These are phyloP conservation scores for Mortierella sp. DNA, from an alignment of 371 early-diverging fungal genomes.

Conservation along the genomic window DNA sequence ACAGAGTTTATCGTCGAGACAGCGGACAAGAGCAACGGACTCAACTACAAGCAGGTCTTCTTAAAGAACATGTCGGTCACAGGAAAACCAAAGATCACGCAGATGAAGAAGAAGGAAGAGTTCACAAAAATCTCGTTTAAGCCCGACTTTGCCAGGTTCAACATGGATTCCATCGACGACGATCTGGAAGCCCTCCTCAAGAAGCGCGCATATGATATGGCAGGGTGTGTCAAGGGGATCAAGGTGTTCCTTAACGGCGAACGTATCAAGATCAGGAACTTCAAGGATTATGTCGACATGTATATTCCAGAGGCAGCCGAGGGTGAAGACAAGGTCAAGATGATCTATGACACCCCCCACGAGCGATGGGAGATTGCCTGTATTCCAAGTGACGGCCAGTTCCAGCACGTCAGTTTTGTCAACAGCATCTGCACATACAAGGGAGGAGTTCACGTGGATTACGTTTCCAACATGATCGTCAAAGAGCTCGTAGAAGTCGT, in stretches of 20 bases:
- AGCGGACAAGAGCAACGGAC: slow-evolving; percentile 80
- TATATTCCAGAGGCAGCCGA: slow-evolving; percentile 72
- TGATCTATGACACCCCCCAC: slow-evolving; percentile 80
- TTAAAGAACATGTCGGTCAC: slow-evolving; percentile 90
- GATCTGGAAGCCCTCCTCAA: slow-evolving; percentile 94
- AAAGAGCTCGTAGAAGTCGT: slow-evolving; percentile 80
- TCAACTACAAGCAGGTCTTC: slow-evolving; percentile 92
- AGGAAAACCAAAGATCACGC: slow-evolving; percentile 82
- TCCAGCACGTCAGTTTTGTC: slow-evolving; percentile 98
- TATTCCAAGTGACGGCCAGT: slow-evolving; percentile 96
- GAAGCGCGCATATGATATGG: slow-evolving; percentile 98
- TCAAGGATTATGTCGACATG: slow-evolving; percentile 94
- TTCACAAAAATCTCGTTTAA: slow-evolving; percentile 97
- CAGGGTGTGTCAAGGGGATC: slow-evolving; percentile 92
- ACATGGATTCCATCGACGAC: slow-evolving; percentile 91
- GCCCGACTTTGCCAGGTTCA: slow-evolving; percentile 97
- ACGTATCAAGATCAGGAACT: slow-evolving; percentile 87
- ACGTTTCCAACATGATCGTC: slow-evolving; percentile 94
- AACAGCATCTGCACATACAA: slow-evolving; percentile 98
- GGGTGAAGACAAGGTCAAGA: slow-evolving; percentile 57
- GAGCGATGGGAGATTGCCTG: slow-evolving; percentile 99
- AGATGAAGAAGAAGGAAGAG: slow-evolving; percentile 74
- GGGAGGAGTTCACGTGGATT: slow-evolving; percentile 98
- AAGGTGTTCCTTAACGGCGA: slow-evolving; percentile 96
- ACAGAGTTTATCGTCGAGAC: slow-evolving; percentile 99